Evolutionary conservation across 2,329 filamentous ascomycete species (phyloP).

Genomic region (Sarocladium brachiariae): DNA sequence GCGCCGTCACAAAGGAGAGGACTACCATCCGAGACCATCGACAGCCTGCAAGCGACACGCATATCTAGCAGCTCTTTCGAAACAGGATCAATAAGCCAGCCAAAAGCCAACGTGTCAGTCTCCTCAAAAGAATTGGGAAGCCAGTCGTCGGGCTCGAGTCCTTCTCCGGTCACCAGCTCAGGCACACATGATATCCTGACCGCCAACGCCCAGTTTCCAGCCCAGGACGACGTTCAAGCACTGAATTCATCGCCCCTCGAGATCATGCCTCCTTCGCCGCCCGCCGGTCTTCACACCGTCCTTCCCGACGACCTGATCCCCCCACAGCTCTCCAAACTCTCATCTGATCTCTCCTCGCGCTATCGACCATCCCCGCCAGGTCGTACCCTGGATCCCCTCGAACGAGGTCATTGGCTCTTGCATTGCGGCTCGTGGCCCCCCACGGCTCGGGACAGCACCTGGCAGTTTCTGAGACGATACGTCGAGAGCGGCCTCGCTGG

Average conservation of each 20-base stretch:
- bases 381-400: slow-evolving; percentile 42
- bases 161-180: not conserved
- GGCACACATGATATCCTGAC: too few relatives aligned
- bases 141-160: not conserved
- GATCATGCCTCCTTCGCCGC: slow-evolving; percentile 49
- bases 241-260: slow-evolving; percentile 26
- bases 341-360: slow-evolving; percentile 43
- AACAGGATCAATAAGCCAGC: not conserved
- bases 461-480: slow-evolving; percentile 55
- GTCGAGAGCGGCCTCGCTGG: slow-evolving; percentile 53
- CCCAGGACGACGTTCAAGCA: too few relatives aligned
- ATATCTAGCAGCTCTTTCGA: slow-evolving; percentile 17
- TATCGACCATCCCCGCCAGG: slow-evolving; percentile 38
- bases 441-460: slow-evolving; percentile 44
- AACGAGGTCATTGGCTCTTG: slow-evolving; percentile 74
- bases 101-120: not conserved
- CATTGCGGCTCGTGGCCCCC: slow-evolving; percentile 48
- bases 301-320: slow-evolving; percentile 48
- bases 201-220: not conserved
- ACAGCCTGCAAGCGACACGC: slow-evolving; percentile 24
- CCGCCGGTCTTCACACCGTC: slow-evolving; percentile 40
- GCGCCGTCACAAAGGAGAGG: not conserved
- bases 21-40: slow-evolving; percentile 9
- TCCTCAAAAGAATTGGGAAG: not conserved
- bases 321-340: slow-evolving; percentile 40